Evolutionary conservation across 805 yeast species (phyloP), one percentile per base, ranked within the genome.

Genomic region (Candida sphagnicola): DNA sequence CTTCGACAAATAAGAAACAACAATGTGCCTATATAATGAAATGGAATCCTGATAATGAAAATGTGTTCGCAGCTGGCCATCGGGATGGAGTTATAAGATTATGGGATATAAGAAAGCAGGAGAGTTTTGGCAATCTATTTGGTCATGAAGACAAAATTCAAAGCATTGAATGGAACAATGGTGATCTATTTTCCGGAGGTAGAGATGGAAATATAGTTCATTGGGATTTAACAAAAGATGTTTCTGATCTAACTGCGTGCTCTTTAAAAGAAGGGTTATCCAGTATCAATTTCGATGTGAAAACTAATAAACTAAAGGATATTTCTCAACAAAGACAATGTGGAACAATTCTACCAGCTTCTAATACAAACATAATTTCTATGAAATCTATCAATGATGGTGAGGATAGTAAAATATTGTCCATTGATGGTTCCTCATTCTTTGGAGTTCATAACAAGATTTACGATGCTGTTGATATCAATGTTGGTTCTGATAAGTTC

Each of bases 31-130:
- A 70, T 35, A 40, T 62, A 14, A 75, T 80, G 34, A 72, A 70
- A 48, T 86, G 93, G 95, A 75, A 82, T 35, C 74, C 80, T 1
- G 51, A 61, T 13, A 73, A 83, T 55, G 74, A 79, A 21, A 73
- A 80, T 49, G 61, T 77, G 15, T 65, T 86, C 18, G 87, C 89
- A 3, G 76, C 88, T 2, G 77, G 80, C 5, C 84, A 80, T 47
- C 57, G 64, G 25, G 77, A 77, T 46, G 77, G 76, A 3, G 58
- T 75, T 2, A 73, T 81, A 30, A 66, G 80, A 46, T 63, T 86
- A 23, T 86, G 95, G 95, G 95, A 86, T 60, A 76, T 83, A 32
- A 69, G 95, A 45, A 74, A 70, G 48, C 70, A 77, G 28, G 72
- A 70, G 13, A 78, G 80, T 2, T 62, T 77, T 38, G 74, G 78